Base-by-base conservation (phyloP, 352 stramenopile genomes). In the Pythium rhizo-oryzae region DNA sequence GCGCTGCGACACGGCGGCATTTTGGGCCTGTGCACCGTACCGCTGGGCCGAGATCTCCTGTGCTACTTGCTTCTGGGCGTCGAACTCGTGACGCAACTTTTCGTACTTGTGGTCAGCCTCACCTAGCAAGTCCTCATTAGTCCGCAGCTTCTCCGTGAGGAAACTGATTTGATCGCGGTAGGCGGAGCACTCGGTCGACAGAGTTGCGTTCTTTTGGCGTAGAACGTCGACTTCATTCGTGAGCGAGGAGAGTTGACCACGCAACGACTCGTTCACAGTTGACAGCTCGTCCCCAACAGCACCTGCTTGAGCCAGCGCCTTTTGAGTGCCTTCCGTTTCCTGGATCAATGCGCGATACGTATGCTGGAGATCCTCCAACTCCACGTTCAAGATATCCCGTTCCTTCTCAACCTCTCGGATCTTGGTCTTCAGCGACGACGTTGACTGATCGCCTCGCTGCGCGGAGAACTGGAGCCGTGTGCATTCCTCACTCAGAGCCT, bases 91-190 rank as follows among this genome's bases (percentile, higher is more conserved):
- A 12, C 62, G 59, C 9, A 79, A 46, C 25, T 70, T 51, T 4
- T 70, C 61, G 24, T 75, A 71, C 16, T 71, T 67, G 61, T 70
- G 66, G 21, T 77, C 70, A 2, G 53, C 46, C 24, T 82, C 74
- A 11, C 76, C 50, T 2, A 76, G 55, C 39, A 81, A 67, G 47
- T 88, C 79, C 44, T 91, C 81, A 3, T 65, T 80, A 18, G 62
- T 41, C 44, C 89, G 79, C 24, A 96, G 66, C 51, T 94, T 89
- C 39, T 93, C 82, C 1, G 85, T 91, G 18, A 96, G 65, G 47
- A 91, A 89, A 46, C 71, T 92, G 23, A 96, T 83, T 70, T 96
- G 87, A n/a, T 93, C 84, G 12, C 85, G 75, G 62, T 91, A 92
- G 19, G 87, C 87, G 6, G 71, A 62, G 19, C 69, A 71, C 67